Evolutionary conservation across 306 rosid species (phyloP).

Genomic region (Dalbergia cultrata): DNA sequence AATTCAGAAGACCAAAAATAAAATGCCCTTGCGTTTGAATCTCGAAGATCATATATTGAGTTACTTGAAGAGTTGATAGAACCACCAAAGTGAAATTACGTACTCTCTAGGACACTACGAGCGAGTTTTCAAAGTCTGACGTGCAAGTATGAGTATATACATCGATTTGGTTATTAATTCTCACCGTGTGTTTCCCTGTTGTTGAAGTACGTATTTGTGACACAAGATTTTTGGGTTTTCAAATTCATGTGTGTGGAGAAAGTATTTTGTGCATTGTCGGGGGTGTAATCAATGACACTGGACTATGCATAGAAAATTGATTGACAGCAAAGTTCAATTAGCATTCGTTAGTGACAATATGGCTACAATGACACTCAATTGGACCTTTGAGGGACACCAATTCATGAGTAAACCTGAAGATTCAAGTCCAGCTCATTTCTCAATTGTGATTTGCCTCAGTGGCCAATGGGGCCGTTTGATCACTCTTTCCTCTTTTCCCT

Average conservation of each 20-base stretch:
- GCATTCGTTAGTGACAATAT: slow-evolving; percentile 16
- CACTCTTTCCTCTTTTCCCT: slow-evolving; percentile 21
- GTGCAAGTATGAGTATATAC: slow-evolving; percentile 45
- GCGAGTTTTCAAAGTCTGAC: slow-evolving; percentile 36
- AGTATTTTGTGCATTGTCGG: slow-evolving; percentile 41
- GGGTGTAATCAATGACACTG: slow-evolving; percentile 32
- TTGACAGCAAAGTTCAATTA: slow-evolving; percentile 8
- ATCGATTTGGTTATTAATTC: slow-evolving; percentile 36
- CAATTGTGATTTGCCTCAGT: slow-evolving; percentile 27
- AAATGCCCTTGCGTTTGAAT: slow-evolving; percentile 19
- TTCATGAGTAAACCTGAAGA: slow-evolving; percentile 57
- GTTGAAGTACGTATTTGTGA: slow-evolving; percentile 31
- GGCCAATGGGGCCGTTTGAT: slow-evolving; percentile 40
- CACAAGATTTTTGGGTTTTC: slow-evolving; percentile 6
- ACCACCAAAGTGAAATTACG: slow-evolving; percentile 47
- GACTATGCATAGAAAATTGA: not conserved
- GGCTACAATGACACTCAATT: slow-evolving; percentile 52
- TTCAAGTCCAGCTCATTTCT: slow-evolving; percentile 60
- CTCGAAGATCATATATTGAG: slow-evolving; percentile 8
- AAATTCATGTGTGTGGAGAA: slow-evolving; percentile 25
- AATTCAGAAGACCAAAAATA: not conserved
- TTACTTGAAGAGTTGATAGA: slow-evolving; percentile 55
- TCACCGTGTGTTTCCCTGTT: slow-evolving; percentile 13
- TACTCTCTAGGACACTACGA: slow-evolving; percentile 13
- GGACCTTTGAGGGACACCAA: slow-evolving; percentile 36